These are phyloP conservation scores for Chytriomyces sp. DNA, from an alignment of 192 early-diverging fungal genomes.

Conservation along the genomic window DNA sequence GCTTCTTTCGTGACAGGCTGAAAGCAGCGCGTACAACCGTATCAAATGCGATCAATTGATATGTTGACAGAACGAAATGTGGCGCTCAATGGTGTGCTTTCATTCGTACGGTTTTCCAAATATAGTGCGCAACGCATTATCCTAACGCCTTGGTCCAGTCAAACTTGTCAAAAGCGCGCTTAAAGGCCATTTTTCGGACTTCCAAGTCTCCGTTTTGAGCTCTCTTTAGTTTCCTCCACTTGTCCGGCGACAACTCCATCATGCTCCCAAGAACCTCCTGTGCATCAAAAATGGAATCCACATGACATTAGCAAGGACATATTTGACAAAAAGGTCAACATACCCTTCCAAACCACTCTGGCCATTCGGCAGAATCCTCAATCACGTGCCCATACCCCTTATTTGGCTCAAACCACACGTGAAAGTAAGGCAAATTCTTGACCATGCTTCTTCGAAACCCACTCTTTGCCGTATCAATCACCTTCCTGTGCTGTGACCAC, in stretches of 20 bases:
- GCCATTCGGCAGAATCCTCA: constrained; percentile 80
- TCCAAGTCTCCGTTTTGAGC: constrained; percentile 53
- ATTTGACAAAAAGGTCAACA: constrained; percentile 22
- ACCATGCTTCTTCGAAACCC: constrained; percentile 54
- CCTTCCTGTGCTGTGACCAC: constrained; percentile 83
- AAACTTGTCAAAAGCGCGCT: constrained; percentile 69
- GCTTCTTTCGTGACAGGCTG: no score
- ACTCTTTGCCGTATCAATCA: constrained; percentile 69
- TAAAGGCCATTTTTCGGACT: constrained; percentile 58
- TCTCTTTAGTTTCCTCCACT: constrained; percentile 70
- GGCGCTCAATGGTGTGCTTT: no score
- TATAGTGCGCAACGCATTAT: no score
- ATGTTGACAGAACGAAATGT: no score
- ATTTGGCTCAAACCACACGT: constrained; percentile 92
- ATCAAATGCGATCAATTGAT: no score
- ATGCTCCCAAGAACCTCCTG: constrained; percentile 81
- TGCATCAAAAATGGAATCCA: background rate
- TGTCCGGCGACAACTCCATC: constrained; percentile 75
- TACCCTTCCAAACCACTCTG: constrained; percentile 81
- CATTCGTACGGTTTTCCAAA: no score
- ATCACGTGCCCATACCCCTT: constrained; percentile 95
- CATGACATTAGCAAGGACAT: constrained; percentile 21
- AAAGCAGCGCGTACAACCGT: no score
- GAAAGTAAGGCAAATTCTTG: constrained; percentile 89
- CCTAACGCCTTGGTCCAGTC: constrained; percentile 83